Evolutionary conservation across 192 early-diverging fungal species (phyloP).

Genomic region (Backusella tuberculispora): DNA sequence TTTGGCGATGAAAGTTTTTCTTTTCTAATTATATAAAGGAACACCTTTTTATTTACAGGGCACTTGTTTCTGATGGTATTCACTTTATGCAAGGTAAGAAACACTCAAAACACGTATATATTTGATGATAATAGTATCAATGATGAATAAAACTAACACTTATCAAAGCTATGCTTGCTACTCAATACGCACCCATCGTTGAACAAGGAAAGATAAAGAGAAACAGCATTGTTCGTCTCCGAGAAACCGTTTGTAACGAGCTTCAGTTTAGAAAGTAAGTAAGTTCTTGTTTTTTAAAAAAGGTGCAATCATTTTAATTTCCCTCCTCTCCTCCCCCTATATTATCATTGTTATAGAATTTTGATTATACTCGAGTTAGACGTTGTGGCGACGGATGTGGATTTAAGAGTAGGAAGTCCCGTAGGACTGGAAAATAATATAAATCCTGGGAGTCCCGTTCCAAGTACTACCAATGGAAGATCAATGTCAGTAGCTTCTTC

Average conservation of each 20-base stretch:
- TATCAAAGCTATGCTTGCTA: slow-evolving; percentile 64
- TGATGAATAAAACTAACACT: not conserved
- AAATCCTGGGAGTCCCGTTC: not conserved
- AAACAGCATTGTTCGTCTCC: slow-evolving; percentile 53
- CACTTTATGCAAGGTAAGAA: slow-evolving; percentile 67
- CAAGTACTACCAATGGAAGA: not conserved
- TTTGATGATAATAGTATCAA: not conserved
- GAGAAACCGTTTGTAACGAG: slow-evolving; percentile 50
- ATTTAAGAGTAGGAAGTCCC: not conserved
- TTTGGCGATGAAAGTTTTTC: not conserved
- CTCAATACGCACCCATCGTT: slow-evolving; percentile 53
- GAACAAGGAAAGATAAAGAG: slow-evolving; percentile 49
- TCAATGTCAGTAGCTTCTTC: not conserved
- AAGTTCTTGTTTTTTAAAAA: not conserved
- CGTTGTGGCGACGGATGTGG: slow-evolving; percentile 29
- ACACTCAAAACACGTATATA: not conserved
- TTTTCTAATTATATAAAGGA: not conserved
- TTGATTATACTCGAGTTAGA: slow-evolving; percentile 52
- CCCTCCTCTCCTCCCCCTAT: too few species aligned
- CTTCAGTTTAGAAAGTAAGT: slow-evolving; percentile 55
- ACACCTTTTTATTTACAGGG: slow-evolving; percentile 35
- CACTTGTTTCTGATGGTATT: slow-evolving; percentile 68
- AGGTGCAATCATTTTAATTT: not conserved
- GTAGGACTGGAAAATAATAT: not conserved
- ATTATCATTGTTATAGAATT: slow-evolving; percentile 16